Conservation (phyloP, 2,329 filamentous ascomycete species). For the Aspergillus eucalypticola region DNA sequence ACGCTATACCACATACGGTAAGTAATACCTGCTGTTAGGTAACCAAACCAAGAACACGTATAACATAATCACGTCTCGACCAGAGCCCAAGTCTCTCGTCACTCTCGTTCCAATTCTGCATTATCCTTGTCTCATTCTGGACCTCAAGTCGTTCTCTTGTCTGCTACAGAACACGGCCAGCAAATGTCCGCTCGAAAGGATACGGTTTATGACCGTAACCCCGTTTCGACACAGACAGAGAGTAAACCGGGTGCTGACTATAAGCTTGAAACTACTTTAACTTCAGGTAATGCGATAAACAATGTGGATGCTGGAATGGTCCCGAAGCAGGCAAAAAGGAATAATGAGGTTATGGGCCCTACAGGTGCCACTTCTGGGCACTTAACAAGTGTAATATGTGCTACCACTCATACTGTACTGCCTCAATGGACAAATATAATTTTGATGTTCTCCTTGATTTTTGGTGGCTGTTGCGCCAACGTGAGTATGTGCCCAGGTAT, state of each 20-base stretch:
- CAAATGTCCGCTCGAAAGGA: not conserved
- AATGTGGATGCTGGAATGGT: not conserved
- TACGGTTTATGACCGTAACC: not conserved
- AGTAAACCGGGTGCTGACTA: not conserved
- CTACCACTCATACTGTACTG: constrained; percentile 41
- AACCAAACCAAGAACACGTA: not conserved
- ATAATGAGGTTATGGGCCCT: not conserved
- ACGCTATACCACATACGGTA: too few relatives aligned
- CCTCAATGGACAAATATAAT: constrained; percentile 64
- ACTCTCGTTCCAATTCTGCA: not conserved
- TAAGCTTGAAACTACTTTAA: not conserved
- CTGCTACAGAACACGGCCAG: not conserved
- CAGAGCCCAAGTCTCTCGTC: not conserved
- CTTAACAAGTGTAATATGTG: constrained; percentile 26
- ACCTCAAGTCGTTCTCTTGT: not conserved
- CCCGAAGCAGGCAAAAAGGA: not conserved
- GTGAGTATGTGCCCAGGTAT: constrained; percentile 52
- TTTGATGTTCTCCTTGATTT: constrained; percentile 79
- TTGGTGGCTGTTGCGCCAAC: constrained; percentile 94
- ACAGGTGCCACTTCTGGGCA: not conserved
- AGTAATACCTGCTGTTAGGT: too few relatives aligned
- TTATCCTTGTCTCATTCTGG: not conserved
- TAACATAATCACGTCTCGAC: not conserved
- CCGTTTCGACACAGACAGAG: not conserved
- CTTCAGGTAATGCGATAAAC: not conserved